Conservation (phyloP, 2,329 filamentous ascomycete genomes). For the Aspergillus fumigatiaffinis region DNA sequence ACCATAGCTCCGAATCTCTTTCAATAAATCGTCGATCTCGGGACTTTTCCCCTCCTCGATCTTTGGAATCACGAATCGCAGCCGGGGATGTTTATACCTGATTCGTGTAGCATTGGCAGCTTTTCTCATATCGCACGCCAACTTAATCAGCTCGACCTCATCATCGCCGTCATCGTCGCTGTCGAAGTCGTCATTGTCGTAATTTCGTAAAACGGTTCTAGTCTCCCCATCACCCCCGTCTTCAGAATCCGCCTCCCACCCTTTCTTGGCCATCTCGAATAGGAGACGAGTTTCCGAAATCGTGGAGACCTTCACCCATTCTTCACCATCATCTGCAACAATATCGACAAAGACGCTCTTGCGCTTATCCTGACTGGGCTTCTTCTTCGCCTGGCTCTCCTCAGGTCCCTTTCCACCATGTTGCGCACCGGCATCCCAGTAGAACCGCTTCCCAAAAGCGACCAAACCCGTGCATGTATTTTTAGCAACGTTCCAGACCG, state of each 20-base stretch:
- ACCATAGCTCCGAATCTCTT: constrained; percentile 52
- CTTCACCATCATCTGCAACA: constrained; percentile 57
- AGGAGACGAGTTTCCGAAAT: constrained; percentile 60
- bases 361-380: constrained; percentile 40
- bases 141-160: constrained; percentile 57
- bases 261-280: constrained; percentile 66
- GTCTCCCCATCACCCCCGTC: constrained; percentile 36
- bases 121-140: constrained; percentile 55
- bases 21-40: constrained; percentile 55
- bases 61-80: constrained; percentile 60
- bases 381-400: constrained; percentile 20
- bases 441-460: constrained; percentile 55
- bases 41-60: constrained; percentile 48
- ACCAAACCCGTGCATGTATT: constrained; percentile 50
- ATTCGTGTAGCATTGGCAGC: constrained; percentile 56
- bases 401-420: constrained; percentile 1
- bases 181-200: constrained; percentile 37
- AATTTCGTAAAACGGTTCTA: constrained; percentile 25
- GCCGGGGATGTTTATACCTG: constrained; percentile 55
- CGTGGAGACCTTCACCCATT: constrained; percentile 68
- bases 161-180: constrained; percentile 49
- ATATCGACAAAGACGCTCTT: constrained; percentile 60
- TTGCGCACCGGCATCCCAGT: constrained; percentile 36
- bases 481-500: constrained; percentile 62
- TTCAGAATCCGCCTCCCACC: constrained; percentile 54